phyloP scores from a whole-genome alignment of 345 rosid genomes.

The Brassica nigra region DNA sequence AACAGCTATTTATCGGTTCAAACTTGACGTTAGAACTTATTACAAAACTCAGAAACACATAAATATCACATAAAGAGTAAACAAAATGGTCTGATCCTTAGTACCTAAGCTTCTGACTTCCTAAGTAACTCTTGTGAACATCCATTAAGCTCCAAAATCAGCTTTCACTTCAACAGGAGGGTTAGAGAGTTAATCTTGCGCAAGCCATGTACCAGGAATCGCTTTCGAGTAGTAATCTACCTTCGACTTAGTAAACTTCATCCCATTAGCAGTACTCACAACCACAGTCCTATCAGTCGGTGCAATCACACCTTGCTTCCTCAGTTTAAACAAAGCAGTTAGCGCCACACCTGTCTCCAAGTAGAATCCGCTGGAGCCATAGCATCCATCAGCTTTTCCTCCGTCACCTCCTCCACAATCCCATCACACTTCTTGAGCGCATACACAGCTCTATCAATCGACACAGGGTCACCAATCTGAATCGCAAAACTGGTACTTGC shows the following conservation, averaged over 20 bases:
- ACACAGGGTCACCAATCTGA: too few relatives aligned
- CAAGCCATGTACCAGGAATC: conserved; percentile 80
- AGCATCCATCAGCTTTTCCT: conserved; percentile 92
- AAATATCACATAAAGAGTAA: too few relatives aligned
- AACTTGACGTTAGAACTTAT: too few relatives aligned
- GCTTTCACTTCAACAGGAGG: conserved; percentile 47
- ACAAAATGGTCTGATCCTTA: too few relatives aligned
- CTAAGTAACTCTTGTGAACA: too few relatives aligned
- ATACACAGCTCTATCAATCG: conserved; percentile 36
- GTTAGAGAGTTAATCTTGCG: conserved; percentile 51
- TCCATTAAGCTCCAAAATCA: too few relatives aligned
- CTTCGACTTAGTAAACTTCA: conserved; percentile 85
- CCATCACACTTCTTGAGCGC: conserved; percentile 76
- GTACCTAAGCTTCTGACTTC: too few relatives aligned
- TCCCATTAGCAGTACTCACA: conserved; percentile 74
- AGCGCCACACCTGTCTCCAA: conserved; percentile 68
- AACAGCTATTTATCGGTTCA: too few relatives aligned
- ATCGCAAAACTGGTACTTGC: too few relatives aligned
- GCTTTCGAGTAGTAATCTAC: conserved; percentile 75
- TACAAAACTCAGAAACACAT: too few relatives aligned
- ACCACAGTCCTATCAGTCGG: too few relatives aligned
- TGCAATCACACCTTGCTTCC: conserved; percentile 53
- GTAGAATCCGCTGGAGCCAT: conserved; percentile 93
- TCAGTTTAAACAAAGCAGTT: conserved; percentile 74
- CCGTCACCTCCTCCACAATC: conserved; percentile 84